These are phyloP conservation scores for Puccinia polysora DNA, from an alignment of 1,284 basidiomycete genomes.

Conservation along the genomic window DNA sequence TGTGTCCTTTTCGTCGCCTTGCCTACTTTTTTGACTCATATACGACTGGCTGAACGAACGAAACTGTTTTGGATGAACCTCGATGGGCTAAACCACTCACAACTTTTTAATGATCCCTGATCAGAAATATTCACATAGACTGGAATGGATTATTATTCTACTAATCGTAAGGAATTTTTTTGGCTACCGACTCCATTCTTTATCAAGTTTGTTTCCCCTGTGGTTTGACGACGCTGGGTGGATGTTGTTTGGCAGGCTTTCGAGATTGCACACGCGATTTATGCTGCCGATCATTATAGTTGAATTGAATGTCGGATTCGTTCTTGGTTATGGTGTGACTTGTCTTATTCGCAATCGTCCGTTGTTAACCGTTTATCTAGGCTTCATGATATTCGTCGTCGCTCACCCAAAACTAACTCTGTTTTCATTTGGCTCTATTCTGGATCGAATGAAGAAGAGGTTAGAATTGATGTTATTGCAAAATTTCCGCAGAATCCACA, in stretches of 20 bases:
- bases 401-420: too few species aligned
- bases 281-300: conserved; percentile 18
- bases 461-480: too few species aligned
- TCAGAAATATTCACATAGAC: conserved; percentile 41
- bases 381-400: too few species aligned
- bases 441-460: too few species aligned
- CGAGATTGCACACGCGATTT: conserved; percentile 34
- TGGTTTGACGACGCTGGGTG: neutral
- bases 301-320: too few species aligned
- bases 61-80: neutral
- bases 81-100: neutral
- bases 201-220: neutral
- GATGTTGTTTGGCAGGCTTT: conserved; percentile 4
- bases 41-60: too few species aligned
- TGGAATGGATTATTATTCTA: conserved; percentile 42
- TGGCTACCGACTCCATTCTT: neutral
- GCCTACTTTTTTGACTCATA: too few species aligned
- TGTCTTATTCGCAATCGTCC: too few species aligned
- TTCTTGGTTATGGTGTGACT: too few species aligned
- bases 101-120: neutral
- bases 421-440: too few species aligned
- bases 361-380: too few species aligned
- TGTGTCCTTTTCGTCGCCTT: neutral
- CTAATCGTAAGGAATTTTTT: conserved; percentile 35
- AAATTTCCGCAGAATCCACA: too few species aligned